Percentiles rank a stretch among this genome's conserved stretches.
phyloP scores from a whole-genome alignment of 352 stramenopile species.

The Ophiocytium majus region DNA sequence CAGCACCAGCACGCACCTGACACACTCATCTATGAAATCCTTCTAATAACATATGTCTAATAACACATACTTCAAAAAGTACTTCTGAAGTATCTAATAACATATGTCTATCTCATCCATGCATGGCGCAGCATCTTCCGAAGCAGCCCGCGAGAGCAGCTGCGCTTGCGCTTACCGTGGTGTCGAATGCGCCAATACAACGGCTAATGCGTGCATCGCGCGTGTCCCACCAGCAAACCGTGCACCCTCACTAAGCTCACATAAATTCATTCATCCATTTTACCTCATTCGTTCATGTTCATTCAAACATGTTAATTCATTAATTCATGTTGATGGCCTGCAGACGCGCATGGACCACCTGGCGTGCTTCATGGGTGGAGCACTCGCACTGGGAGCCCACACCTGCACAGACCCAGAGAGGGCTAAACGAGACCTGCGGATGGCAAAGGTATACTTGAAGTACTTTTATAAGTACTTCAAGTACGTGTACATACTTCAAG shows the following conservation, averaged over 20 bases:
- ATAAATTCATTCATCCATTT: not conserved
- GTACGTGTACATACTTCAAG: not conserved
- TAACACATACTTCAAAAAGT: no score
- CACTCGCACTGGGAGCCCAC: slow-evolving; percentile 85
- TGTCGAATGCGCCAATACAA: not conserved
- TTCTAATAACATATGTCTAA: not conserved
- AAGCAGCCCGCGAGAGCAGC: no score
- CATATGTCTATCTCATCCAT: no score
- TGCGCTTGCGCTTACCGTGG: not conserved
- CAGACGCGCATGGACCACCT: slow-evolving; percentile 91
- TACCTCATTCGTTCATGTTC: not conserved
- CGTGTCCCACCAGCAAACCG: no score
- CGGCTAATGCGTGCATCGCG: not conserved
- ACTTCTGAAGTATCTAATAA: no score
- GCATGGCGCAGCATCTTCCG: no score
- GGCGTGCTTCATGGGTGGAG: slow-evolving; percentile 88
- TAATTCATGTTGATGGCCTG: not conserved
- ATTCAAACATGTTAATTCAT: not conserved
- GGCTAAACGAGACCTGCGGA: slow-evolving; percentile 74
- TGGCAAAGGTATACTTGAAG: slow-evolving; percentile 65
- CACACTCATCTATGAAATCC: not conserved
- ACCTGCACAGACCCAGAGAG: slow-evolving; percentile 66
- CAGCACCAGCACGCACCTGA: no score
- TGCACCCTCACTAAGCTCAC: not conserved
- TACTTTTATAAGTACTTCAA: not conserved